Conservation (phyloP, 1,284 basidiomycete genomes). For the Phenoliferia sp. region DNA sequence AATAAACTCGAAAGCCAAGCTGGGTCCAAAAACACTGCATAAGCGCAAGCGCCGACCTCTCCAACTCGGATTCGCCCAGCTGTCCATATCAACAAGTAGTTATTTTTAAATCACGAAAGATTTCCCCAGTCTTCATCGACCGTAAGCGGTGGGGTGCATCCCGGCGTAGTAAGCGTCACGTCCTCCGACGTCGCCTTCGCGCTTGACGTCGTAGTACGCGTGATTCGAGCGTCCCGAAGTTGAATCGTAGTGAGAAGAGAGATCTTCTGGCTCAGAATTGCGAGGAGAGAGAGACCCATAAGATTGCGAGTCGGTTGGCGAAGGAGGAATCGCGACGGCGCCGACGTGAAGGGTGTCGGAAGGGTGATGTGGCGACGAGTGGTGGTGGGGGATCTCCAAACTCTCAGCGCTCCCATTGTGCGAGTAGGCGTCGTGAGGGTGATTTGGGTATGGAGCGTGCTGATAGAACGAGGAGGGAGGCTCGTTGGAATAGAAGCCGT, state of each 20-base stretch:
- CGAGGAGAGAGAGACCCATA: background rate
- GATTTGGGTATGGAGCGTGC: background rate
- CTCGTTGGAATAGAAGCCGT: background rate
- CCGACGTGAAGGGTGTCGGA: background rate
- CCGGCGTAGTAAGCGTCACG: background rate
- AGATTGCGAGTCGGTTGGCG: background rate
- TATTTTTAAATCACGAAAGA: too few species aligned
- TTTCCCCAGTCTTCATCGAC: background rate
- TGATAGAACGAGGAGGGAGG: background rate
- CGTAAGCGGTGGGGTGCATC: background rate
- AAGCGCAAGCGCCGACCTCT: too few species aligned
- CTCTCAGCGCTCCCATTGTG: background rate
- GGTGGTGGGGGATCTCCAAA: background rate
- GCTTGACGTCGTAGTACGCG: background rate
- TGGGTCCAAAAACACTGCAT: conserved; percentile 6
- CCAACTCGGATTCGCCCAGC: background rate
- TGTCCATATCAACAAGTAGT: background rate
- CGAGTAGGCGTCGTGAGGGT: background rate
- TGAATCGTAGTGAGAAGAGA: background rate
- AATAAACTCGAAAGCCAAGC: too few species aligned
- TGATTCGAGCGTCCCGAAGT: background rate
- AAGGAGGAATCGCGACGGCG: background rate
- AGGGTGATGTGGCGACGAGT: background rate
- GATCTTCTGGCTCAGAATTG: background rate
- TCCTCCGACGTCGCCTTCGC: background rate